Base-by-base conservation (phyloP, 306 rosid genomes). In the Citrullus mucosospermus region DNA sequence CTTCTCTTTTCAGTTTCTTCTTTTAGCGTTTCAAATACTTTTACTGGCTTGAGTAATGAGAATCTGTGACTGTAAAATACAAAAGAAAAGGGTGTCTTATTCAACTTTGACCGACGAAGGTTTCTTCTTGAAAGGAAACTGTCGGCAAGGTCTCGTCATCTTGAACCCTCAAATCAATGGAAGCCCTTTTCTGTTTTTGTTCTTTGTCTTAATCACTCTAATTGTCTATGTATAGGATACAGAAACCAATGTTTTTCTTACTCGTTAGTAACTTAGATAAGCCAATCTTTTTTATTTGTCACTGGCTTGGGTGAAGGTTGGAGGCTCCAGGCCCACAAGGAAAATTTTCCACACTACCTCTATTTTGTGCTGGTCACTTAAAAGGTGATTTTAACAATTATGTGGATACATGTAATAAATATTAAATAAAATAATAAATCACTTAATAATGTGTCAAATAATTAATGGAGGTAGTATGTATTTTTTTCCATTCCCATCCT, bases 1-100 rank as follows among this genome's bases (percentile, higher is more conserved):
- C 80, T 92, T 76, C 80, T 87, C 80, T 87, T 87, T 95, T 91
- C 50, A 80, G 77, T 82, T 92, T 93, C 92, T 89, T 80, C 87
- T 95, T 95, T 82, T 95, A 96, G 79, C 96, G 84, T 85, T 95
- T 89, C 85, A 86, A 68, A 69, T 68, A 20, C 28, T 10, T 66
- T 18, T 38, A 38, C 30, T 66, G 75, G 56, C 56, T 69, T 13
- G 54, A 48, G 54, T 48, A 48, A 48, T 53, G 36, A 44, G 57
- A 69, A 44, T 70, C 39, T 44, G 58, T 70, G 76, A 70, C 55
- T 70, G 56, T 70, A 46, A 20, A 67, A 70, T 70, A 22, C 57
- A 13, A 44, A 44, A 56, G 28, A 67, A 39, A 67, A 39, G 51
- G 76, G 39, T 69, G 76, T 70, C 57, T 44, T 25, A 46, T 22